phyloP scores from a whole-genome alignment of 179 eudicot species.

The Actinidia arguta region DNA sequence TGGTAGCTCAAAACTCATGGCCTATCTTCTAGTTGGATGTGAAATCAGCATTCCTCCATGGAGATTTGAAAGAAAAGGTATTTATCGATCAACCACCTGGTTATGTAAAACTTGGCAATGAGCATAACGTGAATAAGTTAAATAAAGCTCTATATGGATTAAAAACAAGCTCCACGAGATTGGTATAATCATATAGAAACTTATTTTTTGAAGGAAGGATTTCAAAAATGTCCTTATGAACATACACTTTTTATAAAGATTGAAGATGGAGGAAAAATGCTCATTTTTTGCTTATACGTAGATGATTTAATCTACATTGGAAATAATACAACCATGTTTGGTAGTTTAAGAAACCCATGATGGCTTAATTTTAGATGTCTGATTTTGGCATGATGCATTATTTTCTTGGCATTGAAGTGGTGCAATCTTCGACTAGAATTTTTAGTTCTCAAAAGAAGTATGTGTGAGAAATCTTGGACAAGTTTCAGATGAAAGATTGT shows the following conservation, averaged over 20 bases:
- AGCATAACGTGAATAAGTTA: too few relatives aligned
- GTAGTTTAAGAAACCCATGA: too few relatives aligned
- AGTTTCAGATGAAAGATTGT: neutral
- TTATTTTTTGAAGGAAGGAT: too few relatives aligned
- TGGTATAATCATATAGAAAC: too few relatives aligned
- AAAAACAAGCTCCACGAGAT: too few relatives aligned
- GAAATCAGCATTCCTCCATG: neutral
- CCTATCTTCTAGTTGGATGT: neutral
- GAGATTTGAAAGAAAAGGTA: neutral
- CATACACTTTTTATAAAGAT: neutral
- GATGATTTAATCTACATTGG: too few relatives aligned
- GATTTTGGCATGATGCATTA: too few relatives aligned
- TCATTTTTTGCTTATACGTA: neutral
- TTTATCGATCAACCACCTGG: neutral
- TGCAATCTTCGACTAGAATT: neutral
- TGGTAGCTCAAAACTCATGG: neutral
- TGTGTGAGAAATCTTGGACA: neutral
- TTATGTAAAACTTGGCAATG: neutral
- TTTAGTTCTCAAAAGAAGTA: neutral
- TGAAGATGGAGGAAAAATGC: neutral
- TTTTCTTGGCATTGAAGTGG: neutral
- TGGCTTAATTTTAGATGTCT: too few relatives aligned
- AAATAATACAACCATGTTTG: too few relatives aligned
- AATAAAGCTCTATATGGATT: too few relatives aligned
- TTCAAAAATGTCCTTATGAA: neutral